Percentiles rank a stretch among this genome's conserved stretches.
phyloP scores from a whole-genome alignment of 768 basidiomycete genomes.

The Wakefieldia striispora region DNA sequence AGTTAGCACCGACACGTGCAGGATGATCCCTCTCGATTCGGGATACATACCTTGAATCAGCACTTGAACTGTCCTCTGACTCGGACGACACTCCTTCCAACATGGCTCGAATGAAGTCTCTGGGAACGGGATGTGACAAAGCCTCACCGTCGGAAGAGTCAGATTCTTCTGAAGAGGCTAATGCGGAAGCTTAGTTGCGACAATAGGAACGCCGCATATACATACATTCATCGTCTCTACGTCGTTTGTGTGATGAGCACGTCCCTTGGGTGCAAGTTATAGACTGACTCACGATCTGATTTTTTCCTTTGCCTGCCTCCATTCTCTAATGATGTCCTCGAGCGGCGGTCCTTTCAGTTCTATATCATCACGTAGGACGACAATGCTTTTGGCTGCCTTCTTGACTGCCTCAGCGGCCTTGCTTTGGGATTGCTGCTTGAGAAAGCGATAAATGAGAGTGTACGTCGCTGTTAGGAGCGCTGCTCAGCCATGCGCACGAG shows the following conservation, averaged over 20 bases:
- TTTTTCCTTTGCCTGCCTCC: conserved; percentile 43
- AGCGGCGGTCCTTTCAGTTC: conserved; percentile 50
- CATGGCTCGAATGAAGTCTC: conserved; percentile 13
- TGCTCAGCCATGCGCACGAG: conserved; percentile 10
- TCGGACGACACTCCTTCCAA: background rate
- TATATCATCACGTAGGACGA: conserved; percentile 57
- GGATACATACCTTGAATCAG: conserved; percentile 24
- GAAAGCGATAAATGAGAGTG: conserved; percentile 71
- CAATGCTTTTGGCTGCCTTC: conserved; percentile 64
- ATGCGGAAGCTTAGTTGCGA: conserved; percentile 8
- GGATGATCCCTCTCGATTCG: background rate
- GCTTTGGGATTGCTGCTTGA: conserved; percentile 58
- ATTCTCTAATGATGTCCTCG: conserved; percentile 63
- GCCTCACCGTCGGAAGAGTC: conserved; percentile 27
- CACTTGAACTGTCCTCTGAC: conserved; percentile 24
- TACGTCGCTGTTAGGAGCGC: conserved; percentile 56
- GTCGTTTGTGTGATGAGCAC: conserved; percentile 3
- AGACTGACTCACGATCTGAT: conserved; percentile 28
- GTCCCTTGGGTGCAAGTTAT: background rate
- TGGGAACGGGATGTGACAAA: background rate
- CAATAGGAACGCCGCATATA: background rate
- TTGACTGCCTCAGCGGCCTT: conserved; percentile 75
- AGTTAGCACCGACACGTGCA: conserved; percentile 8
- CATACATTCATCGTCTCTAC: conserved; percentile 24
- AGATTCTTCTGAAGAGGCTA: conserved; percentile 23